Evolutionary conservation across 805 yeast species (phyloP).

Genomic region (Blastobotrys chiropterorum): DNA sequence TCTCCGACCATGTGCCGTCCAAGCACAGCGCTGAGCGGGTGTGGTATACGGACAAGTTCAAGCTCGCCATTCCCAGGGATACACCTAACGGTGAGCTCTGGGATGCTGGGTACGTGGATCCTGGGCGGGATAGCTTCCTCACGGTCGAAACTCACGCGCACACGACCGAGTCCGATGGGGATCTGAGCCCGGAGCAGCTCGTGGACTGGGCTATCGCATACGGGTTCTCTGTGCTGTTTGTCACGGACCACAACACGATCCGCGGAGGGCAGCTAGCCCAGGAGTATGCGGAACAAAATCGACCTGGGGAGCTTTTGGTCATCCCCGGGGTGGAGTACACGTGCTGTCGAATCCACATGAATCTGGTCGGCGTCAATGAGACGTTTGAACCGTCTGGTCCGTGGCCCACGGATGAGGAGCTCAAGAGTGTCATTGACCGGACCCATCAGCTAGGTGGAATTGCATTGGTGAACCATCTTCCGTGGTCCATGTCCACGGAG

Average conservation of each 20-base stretch:
- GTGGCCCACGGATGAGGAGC: conserved; percentile 21
- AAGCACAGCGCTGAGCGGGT: background rate
- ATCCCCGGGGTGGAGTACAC: conserved; percentile 24
- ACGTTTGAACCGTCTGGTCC: conserved; percentile 18
- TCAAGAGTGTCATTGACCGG: conserved; percentile 14
- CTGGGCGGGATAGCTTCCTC: background rate
- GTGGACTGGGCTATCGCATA: conserved; percentile 25
- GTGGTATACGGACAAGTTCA: conserved; percentile 14
- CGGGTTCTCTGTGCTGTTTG: conserved; percentile 20
- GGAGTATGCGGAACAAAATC: conserved; percentile 10
- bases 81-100: conserved; percentile 10
- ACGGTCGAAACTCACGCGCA: conserved; percentile 20
- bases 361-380: conserved; percentile 21
- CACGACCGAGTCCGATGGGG: conserved; percentile 21
- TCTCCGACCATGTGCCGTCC: background rate
- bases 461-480: conserved; percentile 21
- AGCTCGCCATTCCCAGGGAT: conserved; percentile 12
- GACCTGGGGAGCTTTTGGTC: conserved; percentile 14
- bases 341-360: conserved; percentile 25
- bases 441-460: conserved; percentile 21
- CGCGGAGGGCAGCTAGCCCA: conserved; percentile 19
- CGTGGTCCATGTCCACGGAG: conserved; percentile 21
- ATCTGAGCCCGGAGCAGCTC: conserved; percentile 18
- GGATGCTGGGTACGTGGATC: conserved; percentile 4
- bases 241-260: conserved; percentile 23